Conservation (phyloP, 257 asterid species). For the Vinca minor region DNA sequence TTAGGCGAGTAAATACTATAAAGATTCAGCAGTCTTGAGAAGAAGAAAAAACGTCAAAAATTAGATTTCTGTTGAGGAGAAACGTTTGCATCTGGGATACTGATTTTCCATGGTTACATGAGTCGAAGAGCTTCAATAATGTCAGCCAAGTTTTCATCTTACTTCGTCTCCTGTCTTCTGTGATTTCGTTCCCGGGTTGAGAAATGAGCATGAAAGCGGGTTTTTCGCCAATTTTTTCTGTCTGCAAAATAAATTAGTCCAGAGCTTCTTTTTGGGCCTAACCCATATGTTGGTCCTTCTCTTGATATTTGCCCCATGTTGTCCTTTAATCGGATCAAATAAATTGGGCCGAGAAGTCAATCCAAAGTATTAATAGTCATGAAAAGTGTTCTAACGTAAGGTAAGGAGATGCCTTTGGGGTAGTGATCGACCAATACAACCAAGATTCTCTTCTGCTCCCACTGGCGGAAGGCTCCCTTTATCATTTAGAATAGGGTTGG, state of each 20-base stretch:
- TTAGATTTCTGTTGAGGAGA: slow-evolving; percentile 35
- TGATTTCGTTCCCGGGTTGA: background rate
- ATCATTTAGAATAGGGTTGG: no score
- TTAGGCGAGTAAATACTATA: slow-evolving; percentile 22
- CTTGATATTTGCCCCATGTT: no score
- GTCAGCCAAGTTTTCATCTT: slow-evolving; percentile 30
- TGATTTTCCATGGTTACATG: slow-evolving; percentile 31
- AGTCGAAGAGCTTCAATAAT: slow-evolving; percentile 30
- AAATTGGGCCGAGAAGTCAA: no score
- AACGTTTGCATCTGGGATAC: slow-evolving; percentile 38
- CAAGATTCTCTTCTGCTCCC: no score
- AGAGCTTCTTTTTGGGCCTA: background rate
- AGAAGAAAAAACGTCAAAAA: slow-evolving; percentile 19
- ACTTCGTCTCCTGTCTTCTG: background rate
- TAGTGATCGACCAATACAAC: no score
- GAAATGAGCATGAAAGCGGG: no score
- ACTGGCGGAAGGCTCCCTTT: no score
- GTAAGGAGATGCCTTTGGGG: no score
- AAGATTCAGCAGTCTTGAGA: slow-evolving; percentile 23
- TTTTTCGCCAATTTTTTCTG: background rate
- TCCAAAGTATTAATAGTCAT: no score
- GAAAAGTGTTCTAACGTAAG: no score
- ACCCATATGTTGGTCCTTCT: no score
- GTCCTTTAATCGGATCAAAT: no score
- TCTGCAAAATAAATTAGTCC: background rate